Percentiles rank a stretch among this genome's conserved stretches.
Conservation (phyloP, 2,329 filamentous ascomycete species). For the Ophiostoma ips region DNA sequence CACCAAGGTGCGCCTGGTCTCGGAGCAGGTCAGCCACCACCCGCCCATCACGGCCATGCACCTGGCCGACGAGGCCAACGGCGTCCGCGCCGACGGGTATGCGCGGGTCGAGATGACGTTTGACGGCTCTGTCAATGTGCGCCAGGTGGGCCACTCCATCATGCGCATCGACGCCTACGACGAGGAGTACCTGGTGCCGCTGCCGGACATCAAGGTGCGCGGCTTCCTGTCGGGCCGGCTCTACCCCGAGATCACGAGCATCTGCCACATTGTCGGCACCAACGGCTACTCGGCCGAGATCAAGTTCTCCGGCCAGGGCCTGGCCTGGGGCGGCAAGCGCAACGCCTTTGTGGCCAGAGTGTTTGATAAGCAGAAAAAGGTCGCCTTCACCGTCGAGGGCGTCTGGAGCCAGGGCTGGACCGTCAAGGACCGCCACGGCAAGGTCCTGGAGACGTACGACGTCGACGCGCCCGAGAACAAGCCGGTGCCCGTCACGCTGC, state of each 20-base stretch:
- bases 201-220: constrained; percentile 33
- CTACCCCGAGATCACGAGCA: constrained; percentile 34
- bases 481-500: constrained; percentile 22
- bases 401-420: constrained; percentile 31
- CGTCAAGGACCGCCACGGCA: constrained; percentile 21
- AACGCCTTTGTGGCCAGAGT: constrained; percentile 33
- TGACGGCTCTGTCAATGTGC: constrained; percentile 33
- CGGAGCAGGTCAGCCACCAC: constrained; percentile 40
- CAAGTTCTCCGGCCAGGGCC: constrained; percentile 31
- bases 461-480: constrained; percentile 23
- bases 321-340: constrained; percentile 27
- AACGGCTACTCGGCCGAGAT: constrained; percentile 32
- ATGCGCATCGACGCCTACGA: constrained; percentile 34
- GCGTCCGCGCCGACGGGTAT: constrained; percentile 35
- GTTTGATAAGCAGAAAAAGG: constrained; percentile 23
- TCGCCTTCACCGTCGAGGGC: constrained; percentile 26
- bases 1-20: constrained; percentile 20
- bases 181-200: constrained; percentile 35
- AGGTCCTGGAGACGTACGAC: constrained; percentile 23
- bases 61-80: constrained; percentile 26
- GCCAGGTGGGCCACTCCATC: constrained; percentile 35
- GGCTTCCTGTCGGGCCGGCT: constrained; percentile 32
- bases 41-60: constrained; percentile 40
- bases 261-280: constrained; percentile 31
- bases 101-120: constrained; percentile 39